phyloP scores from a whole-genome alignment of 495 filamentous ascomycete species.

The Trypethelium eluteriae region DNA sequence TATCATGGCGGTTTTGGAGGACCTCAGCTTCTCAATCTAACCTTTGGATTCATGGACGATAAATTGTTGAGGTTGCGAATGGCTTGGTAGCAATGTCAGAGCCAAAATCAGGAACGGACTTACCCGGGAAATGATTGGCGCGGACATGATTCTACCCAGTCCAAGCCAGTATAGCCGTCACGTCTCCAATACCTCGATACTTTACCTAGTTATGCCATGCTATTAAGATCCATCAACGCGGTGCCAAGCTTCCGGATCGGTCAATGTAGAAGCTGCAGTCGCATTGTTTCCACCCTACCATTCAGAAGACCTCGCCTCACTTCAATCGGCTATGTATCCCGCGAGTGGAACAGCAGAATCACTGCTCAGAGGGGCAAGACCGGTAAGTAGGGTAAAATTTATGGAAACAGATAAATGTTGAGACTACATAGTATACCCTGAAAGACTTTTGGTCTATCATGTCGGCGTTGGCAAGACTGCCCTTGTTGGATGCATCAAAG shows the following conservation, averaged over 20 bases:
- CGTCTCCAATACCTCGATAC: background rate
- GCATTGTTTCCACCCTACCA: background rate
- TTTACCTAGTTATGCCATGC: slow-evolving; percentile 1
- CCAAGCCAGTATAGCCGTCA: background rate
- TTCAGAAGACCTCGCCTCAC: background rate
- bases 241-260: background rate
- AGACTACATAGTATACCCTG: slow-evolving; percentile 36
- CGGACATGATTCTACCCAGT: no score
- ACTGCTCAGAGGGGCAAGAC: background rate
- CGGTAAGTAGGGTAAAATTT: background rate
- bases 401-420: background rate
- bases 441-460: slow-evolving; percentile 63
- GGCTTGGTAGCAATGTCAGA: background rate
- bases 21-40: background rate
- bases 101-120: background rate
- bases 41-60: background rate
- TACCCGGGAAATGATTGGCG: background rate
- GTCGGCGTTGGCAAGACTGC: slow-evolving; percentile 58
- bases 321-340: background rate
- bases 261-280: background rate
- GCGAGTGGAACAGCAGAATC: background rate
- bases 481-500: slow-evolving; percentile 59
- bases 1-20: background rate
- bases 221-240: background rate
- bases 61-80: background rate